Conservation (phyloP, 257 asterid genomes). For the Solanum pimpinellifolium region DNA sequence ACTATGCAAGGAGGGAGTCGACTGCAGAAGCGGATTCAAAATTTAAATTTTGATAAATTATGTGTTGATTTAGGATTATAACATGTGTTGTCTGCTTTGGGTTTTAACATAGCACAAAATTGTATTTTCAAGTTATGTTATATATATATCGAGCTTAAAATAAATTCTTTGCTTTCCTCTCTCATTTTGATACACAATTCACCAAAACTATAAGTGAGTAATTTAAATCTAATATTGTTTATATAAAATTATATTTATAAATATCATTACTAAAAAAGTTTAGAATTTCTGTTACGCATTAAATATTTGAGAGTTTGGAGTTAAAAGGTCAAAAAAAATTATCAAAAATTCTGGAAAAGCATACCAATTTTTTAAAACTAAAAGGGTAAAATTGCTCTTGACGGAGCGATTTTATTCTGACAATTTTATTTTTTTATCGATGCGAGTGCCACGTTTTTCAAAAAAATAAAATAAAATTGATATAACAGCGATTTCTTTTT, state of each 20-base stretch:
- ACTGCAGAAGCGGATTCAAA: neutral
- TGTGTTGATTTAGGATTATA: neutral
- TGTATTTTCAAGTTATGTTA: neutral
- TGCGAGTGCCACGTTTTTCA: no score
- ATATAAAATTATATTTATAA: no score
- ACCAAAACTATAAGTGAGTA: neutral
- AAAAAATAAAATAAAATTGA: no score
- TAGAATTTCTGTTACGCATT: neutral
- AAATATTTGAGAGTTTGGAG: no score
- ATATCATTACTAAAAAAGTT: neutral
- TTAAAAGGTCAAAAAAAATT: no score
- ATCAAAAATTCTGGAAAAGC: accelerated
- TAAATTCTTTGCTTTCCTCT: neutral
- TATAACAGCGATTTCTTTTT: no score
- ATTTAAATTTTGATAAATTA: neutral
- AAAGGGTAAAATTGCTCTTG: no score
- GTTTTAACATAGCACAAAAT: neutral
- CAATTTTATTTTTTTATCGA: no score
- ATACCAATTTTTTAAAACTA: no score
- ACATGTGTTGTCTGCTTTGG: neutral
- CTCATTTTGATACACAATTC: neutral
- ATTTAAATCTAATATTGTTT: no score
- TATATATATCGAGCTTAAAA: neutral
- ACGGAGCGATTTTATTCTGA: no score
- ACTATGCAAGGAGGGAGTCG: neutral